Conservation (phyloP, 2,329 filamentous ascomycete genomes). For the Fusarium lateritium region DNA sequence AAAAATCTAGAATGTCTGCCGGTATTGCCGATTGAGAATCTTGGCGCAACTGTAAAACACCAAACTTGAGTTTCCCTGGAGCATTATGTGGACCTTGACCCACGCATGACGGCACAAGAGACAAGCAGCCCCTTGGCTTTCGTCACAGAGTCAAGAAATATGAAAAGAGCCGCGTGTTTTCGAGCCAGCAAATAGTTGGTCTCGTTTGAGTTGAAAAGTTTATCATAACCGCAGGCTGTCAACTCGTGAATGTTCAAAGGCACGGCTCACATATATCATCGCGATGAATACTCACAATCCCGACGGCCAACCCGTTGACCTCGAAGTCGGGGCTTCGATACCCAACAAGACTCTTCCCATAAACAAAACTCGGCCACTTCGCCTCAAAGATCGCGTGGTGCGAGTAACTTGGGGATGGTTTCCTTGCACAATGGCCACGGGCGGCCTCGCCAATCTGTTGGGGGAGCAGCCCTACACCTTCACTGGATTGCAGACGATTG, state of each 20-base stretch:
- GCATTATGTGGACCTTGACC: conserved; percentile 9
- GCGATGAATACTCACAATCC: neutral
- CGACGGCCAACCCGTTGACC: neutral
- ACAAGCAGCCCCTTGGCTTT: conserved; percentile 7
- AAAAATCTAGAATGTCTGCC: neutral
- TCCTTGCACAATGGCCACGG: conserved; percentile 29
- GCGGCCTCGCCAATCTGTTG: conserved; percentile 24
- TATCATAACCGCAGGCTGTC: neutral
- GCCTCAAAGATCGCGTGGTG: conserved; percentile 21
- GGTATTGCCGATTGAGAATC: neutral
- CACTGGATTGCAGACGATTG: conserved; percentile 12
- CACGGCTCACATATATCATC: too few species aligned
- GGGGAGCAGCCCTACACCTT: conserved; percentile 26
- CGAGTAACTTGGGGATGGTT: conserved; percentile 27
- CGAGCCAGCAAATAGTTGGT: conserved; percentile 4
- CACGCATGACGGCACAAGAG: conserved; percentile 9
- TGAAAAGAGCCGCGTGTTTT: neutral
- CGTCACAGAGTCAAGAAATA: conserved; percentile 14
- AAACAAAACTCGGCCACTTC: neutral
- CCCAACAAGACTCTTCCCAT: conserved; percentile 5
- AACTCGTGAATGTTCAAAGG: too few species aligned
- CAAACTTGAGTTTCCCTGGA: neutral
- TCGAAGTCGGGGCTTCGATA: neutral
- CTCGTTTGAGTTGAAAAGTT: neutral
- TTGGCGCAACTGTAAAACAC: neutral